These are phyloP conservation scores for Dryas alaskensis DNA, from an alignment of 306 rosid species.

Conservation along the genomic window DNA sequence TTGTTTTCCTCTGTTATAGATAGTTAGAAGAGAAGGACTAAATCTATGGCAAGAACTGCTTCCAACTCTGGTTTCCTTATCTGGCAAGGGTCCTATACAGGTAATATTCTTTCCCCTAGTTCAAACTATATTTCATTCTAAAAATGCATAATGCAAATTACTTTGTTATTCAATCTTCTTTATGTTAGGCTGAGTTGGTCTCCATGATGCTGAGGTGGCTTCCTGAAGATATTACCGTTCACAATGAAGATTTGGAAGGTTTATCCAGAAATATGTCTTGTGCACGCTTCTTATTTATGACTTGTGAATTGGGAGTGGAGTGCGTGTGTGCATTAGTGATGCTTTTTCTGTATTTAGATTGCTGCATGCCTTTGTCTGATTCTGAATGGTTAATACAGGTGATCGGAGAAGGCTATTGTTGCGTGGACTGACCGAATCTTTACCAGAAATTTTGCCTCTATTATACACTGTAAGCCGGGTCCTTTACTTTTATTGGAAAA, in stretches of 20 bases:
- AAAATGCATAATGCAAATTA: constrained; percentile 10
- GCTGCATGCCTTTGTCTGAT: constrained; percentile 26
- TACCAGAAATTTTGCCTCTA: constrained; percentile 85
- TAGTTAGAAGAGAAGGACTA: constrained; percentile 85
- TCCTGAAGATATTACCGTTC: constrained; percentile 96
- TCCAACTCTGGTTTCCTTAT: constrained; percentile 69
- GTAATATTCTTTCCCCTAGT: constrained; percentile 42
- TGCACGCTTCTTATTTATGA: not conserved
- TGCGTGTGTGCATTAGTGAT: not conserved
- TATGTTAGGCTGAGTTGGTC: constrained; percentile 87
- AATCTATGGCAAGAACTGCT: constrained; percentile 72
- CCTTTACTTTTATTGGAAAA: constrained; percentile 25
- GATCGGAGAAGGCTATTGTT: constrained; percentile 83
- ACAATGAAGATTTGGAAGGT: constrained; percentile 99
- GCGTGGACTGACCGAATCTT: constrained; percentile 82
- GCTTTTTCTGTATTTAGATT: constrained; percentile 21
- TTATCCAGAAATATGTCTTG: constrained; percentile 21
- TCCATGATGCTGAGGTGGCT: constrained; percentile 98
- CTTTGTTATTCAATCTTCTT: constrained; percentile 13
- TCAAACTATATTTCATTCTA: constrained; percentile 17
- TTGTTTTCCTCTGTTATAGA: constrained; percentile 45
- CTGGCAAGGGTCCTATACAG: constrained; percentile 85
- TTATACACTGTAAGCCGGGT: constrained; percentile 58
- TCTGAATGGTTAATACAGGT: constrained; percentile 47
- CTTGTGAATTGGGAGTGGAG: not conserved